phyloP scores from a whole-genome alignment of 352 stramenopile species.

The Phytophthora ohioensis region DNA sequence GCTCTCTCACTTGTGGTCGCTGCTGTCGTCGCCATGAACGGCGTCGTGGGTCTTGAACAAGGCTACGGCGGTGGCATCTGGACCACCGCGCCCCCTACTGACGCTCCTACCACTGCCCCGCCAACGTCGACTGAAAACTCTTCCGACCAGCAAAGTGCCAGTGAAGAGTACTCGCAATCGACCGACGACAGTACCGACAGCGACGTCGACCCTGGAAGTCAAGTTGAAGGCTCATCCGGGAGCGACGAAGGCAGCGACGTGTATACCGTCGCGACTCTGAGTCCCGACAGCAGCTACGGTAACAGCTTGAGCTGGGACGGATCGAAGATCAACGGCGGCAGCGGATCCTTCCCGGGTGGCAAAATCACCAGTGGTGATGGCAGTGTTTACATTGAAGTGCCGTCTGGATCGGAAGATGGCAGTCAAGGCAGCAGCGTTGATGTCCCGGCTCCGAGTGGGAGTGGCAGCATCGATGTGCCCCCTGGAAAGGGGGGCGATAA shows the following conservation, averaged over 20 bases:
- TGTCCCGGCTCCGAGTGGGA: background rate
- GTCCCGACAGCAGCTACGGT: conserved; percentile 12
- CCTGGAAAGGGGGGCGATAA: conserved; percentile 1
- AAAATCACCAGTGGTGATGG: conserved; percentile 16
- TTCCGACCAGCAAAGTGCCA: conserved; percentile 1
- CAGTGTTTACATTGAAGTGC: conserved; percentile 8
- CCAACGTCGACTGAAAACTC: conserved; percentile 10
- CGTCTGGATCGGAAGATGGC: background rate
- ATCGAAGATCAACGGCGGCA: conserved; percentile 10
- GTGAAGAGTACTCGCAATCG: conserved; percentile 6
- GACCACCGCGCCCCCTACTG: conserved; percentile 7
- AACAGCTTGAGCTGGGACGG: conserved; percentile 25
- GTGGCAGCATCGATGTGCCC: background rate
- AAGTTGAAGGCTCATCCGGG: conserved; percentile 4
- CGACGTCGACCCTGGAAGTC: conserved; percentile 4
- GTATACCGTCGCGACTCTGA: background rate
- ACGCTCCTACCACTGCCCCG: conserved; percentile 1
- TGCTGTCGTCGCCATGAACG: conserved; percentile 16
- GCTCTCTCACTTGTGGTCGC: conserved; percentile 14
- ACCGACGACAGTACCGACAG: conserved; percentile 16
- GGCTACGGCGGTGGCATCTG: conserved; percentile 27
- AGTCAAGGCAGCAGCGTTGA: conserved; percentile 6
- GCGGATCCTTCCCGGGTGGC: conserved; percentile 10
- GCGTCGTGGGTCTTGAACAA: conserved; percentile 26
- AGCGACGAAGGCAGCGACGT: conserved; percentile 4